Evolutionary conservation across 1,284 basidiomycete species (phyloP).

Genomic region (Grifola frondosa): DNA sequence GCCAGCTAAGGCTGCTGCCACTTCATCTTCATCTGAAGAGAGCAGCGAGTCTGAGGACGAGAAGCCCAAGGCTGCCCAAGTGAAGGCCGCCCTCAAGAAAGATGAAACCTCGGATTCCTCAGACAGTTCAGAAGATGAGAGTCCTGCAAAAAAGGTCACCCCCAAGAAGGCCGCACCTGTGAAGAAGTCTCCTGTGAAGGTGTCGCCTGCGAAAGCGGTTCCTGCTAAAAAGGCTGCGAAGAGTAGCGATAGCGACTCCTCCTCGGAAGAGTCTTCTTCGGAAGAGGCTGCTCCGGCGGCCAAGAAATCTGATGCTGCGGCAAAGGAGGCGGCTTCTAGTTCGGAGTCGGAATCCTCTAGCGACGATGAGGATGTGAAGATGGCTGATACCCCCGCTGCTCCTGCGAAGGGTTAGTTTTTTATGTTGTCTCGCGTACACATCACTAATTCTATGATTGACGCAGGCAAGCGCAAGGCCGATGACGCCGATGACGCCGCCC

Average conservation of each 20-base stretch:
- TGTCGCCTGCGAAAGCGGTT: conserved; percentile 25
- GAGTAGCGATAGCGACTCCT: conserved; percentile 15
- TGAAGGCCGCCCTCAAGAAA: conserved; percentile 31
- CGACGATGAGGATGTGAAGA: conserved; percentile 58
- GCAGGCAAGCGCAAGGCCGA: conserved; percentile 89
- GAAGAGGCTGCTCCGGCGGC: conserved; percentile 35
- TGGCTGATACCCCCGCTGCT: conserved; percentile 46
- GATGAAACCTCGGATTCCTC: conserved; percentile 17
- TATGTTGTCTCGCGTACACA: background rate
- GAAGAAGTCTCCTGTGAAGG: too few species aligned
- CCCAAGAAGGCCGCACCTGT: conserved; percentile 27
- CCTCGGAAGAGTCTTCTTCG: conserved; percentile 25
- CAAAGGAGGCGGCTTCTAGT: conserved; percentile 25
- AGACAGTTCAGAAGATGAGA: conserved; percentile 29
- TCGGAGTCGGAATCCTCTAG: conserved; percentile 29
- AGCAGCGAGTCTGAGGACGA: conserved; percentile 31
- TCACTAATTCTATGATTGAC: conserved; percentile 4
- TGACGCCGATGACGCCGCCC: conserved; percentile 52
- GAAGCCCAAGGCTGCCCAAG: conserved; percentile 39
- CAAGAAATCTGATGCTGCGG: conserved; percentile 33
- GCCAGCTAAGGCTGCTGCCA: conserved; percentile 12
- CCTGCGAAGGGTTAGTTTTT: conserved; percentile 42
- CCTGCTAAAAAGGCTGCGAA: conserved; percentile 26
- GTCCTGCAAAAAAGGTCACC: conserved; percentile 28
- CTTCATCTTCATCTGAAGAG: conserved; percentile 19